Conservation (phyloP, 2,329 filamentous ascomycete genomes). For the Acrocalymma vagum region DNA sequence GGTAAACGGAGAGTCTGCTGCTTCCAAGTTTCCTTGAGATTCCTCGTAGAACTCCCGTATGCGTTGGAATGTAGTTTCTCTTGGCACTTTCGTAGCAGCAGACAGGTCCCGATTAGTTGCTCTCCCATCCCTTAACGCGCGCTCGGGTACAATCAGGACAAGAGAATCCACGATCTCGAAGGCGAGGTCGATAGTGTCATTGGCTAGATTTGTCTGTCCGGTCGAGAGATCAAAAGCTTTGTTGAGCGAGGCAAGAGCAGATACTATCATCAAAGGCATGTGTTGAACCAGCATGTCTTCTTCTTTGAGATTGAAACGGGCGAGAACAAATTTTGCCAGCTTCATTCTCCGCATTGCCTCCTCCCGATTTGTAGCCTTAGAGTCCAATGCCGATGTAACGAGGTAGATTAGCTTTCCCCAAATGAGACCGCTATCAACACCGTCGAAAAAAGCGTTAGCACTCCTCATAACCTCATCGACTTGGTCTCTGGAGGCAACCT, state of each 20-base stretch:
- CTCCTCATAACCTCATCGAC: constrained; percentile 90
- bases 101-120: constrained; percentile 13
- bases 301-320: constrained; percentile 91
- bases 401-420: constrained; percentile 83
- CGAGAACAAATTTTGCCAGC: constrained; percentile 81
- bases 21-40: constrained; percentile 44
- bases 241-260: constrained; percentile 62
- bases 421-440: constrained; percentile 92
- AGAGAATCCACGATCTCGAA: constrained; percentile 49
- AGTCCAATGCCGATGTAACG: constrained; percentile 59
- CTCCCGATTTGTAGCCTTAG: constrained; percentile 58
- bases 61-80: constrained; percentile 21
- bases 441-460: constrained; percentile 96
- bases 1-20: constrained; percentile 36
- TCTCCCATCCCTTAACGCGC: constrained; percentile 31
- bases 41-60: constrained; percentile 46
- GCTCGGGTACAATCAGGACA: constrained; percentile 46
- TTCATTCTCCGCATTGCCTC: constrained; percentile 69
- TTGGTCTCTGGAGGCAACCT: constrained; percentile 70
- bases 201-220: constrained; percentile 11
- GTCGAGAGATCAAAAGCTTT: constrained; percentile 28
- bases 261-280: constrained; percentile 78
- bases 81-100: constrained; percentile 9
- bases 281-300: constrained; percentile 94
- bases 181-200: constrained; percentile 32